phyloP scores from a whole-genome alignment of 495 filamentous ascomycete genomes.

The Lentithecium fluviatile region DNA sequence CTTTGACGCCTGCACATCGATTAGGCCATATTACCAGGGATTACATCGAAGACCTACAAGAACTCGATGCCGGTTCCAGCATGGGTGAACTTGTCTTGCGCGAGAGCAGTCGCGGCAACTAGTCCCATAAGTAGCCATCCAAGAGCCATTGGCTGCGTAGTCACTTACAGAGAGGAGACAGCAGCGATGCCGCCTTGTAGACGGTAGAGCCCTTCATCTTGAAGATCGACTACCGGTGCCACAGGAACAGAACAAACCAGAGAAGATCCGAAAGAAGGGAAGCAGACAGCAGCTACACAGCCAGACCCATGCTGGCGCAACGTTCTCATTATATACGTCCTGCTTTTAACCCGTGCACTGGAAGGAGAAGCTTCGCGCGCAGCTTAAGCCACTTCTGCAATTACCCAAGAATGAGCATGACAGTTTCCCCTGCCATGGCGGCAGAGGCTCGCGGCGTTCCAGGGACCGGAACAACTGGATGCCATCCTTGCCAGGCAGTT shows the following conservation, averaged over 20 bases:
- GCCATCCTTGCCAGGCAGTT: slow-evolving; percentile 8
- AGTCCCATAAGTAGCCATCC: slow-evolving; percentile 1
- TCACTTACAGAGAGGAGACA: slow-evolving; percentile 28
- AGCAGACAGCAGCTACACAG: slow-evolving; percentile 22
- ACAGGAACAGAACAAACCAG: slow-evolving; percentile 9
- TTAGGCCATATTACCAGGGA: slow-evolving; percentile 1
- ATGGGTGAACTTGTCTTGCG: slow-evolving; percentile 27
- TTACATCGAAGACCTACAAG: slow-evolving; percentile 9
- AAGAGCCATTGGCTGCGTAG: slow-evolving; percentile 1
- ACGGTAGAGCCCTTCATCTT: slow-evolving; percentile 34
- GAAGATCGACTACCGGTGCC: slow-evolving; percentile 9
- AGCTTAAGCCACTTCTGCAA: slow-evolving; percentile 10
- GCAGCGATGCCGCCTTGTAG: slow-evolving; percentile 33
- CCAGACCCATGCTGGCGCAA: slow-evolving; percentile 16
- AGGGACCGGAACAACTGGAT: slow-evolving; percentile 24
- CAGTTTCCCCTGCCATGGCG: slow-evolving; percentile 8
- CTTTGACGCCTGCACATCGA: slow-evolving; percentile 4
- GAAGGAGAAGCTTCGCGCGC: slow-evolving; percentile 14
- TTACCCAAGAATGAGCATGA: slow-evolving; percentile 21
- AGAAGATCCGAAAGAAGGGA: slow-evolving; percentile 8
- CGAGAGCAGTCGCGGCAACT: slow-evolving; percentile 18
- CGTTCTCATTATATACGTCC: slow-evolving; percentile 28
- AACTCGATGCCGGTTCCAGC: slow-evolving; percentile 29
- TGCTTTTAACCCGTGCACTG: slow-evolving; percentile 17
- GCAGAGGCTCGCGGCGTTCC: slow-evolving; percentile 15